Percentiles rank a stretch among this genome's conserved stretches.
Evolutionary conservation across 2,329 filamentous ascomycete genomes (phyloP).

Genomic region (Pseudogymnoascus sp.): DNA sequence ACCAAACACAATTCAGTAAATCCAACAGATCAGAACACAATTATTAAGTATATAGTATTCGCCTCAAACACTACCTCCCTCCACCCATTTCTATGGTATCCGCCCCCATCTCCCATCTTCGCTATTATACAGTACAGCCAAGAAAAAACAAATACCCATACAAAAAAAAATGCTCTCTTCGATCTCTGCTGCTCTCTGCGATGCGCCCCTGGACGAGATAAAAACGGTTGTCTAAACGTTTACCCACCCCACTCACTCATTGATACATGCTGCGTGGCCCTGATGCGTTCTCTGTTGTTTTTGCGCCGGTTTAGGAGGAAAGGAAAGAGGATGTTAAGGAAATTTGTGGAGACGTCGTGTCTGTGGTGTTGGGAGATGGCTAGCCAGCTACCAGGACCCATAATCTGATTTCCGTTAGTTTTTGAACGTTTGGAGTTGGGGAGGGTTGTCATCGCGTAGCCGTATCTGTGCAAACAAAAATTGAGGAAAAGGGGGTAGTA

Average conservation of each 20-base stretch:
- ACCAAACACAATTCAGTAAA: background rate
- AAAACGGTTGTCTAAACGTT: background rate
- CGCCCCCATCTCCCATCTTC: background rate
- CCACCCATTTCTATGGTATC: background rate
- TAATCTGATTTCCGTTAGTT: background rate
- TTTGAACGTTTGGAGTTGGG: background rate
- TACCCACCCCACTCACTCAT: background rate
- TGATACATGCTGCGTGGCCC: background rate
- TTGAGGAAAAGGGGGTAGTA: background rate
- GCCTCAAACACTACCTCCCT: background rate
- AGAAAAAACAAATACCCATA: background rate
- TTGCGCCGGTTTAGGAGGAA: background rate
- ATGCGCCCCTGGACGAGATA: background rate
- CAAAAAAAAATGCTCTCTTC: background rate
- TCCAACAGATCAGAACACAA: background rate
- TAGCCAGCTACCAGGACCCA: slow-evolving; percentile 3
- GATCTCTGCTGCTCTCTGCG: background rate
- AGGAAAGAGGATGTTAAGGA: background rate
- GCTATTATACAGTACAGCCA: background rate
- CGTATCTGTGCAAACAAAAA: no score
- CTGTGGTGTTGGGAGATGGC: background rate
- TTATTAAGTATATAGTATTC: slow-evolving; percentile 6
- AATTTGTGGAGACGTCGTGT: background rate
- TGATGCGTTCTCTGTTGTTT: background rate
- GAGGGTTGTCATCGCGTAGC: background rate